Evolutionary conservation across 1,139 yeast species (phyloP), one percentile per base, ranked within the genome.

Genomic region (Taiozyma sp.): DNA sequence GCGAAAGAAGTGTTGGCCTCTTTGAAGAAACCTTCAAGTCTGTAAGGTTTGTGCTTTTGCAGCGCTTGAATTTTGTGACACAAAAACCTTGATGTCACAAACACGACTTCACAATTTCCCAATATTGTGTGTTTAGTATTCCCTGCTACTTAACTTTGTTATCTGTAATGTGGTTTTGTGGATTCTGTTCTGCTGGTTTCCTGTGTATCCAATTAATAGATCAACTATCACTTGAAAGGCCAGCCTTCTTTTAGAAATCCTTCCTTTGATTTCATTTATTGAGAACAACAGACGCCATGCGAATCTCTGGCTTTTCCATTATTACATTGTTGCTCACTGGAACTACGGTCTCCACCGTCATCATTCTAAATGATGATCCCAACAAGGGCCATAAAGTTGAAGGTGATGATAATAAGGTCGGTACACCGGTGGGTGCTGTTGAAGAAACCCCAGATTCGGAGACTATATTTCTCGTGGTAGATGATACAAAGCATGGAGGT

Each of bases 1-100:
- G 86, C 86, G 0, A 47, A 57, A 36, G 64, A 57, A n/a, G 60
- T 71, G 3, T 10, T 54, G 2, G 22, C 43, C 2, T 23, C 38
- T 12, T n/a, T 45, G 16, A 38, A 38, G 12, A 28, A 43, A 27
- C 10, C 9, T 43, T 29, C 24, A 29, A 16, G 16, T 9, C 24
- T 7, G 7, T 23, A 6, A 9, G n/a, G 7, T 22, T 13, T 39
- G 42, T 22, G 27, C 13, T 16, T 39, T 39, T 13, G n/a, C 10
- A 13, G 24, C 14, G 19, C 38, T 42, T 43, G 27, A 12, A 13
- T n/a, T 7, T 9, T 5, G 9, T 38, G 24, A 19, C 41, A 38
- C 41, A 38, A 38, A 38, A 38, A 16, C 39, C 8, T 5, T 14
- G 22, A 10, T 36, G 22, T 16, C 41, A 38, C 41, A 38, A 38